Evolutionary conservation across 352 stramenopile species (phyloP).

Genomic region (Phytophthora macrochlamydospora): DNA sequence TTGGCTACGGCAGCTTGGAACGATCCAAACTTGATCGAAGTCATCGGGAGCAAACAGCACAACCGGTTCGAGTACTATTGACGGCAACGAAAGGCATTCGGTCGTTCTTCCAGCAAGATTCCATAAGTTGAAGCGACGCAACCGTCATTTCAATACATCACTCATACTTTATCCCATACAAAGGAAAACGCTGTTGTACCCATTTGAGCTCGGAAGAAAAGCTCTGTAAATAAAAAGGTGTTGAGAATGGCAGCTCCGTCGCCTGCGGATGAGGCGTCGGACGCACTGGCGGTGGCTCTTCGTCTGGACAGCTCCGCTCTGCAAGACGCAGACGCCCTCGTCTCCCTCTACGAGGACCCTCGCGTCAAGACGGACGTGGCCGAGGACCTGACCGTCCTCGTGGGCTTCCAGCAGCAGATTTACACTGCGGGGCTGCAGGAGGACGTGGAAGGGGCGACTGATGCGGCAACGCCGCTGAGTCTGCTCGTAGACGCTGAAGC

Average conservation of each 20-base stretch:
- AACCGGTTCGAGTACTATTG: no score
- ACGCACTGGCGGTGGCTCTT: slow-evolving; percentile 27
- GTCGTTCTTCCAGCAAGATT: no score
- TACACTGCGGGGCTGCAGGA: slow-evolving; percentile 32
- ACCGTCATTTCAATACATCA: no score
- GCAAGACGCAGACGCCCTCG: slow-evolving; percentile 4
- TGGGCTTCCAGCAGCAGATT: slow-evolving; percentile 46
- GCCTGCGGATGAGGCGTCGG: slow-evolving; percentile 18
- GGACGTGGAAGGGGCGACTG: slow-evolving; percentile 16
- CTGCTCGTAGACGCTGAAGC: slow-evolving; percentile 36
- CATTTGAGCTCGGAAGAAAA: not conserved
- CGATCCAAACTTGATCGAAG: no score
- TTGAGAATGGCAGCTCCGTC: not conserved
- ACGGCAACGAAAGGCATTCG: no score
- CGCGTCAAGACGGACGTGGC: slow-evolving; percentile 60
- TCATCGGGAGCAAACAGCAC: no score
- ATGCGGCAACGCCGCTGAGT: slow-evolving; percentile 8
- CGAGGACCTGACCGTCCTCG: slow-evolving; percentile 46
- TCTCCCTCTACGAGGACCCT: slow-evolving; percentile 50
- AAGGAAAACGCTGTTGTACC: not conserved
- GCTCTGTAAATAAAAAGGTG: not conserved
- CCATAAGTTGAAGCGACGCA: no score
- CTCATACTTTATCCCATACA: no score
- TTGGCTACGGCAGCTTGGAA: no score
- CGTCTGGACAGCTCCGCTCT: slow-evolving; percentile 31